Evolutionary conservation across 2,329 filamentous ascomycete species (phyloP).

Genomic region (Epichloe gansuensis): DNA sequence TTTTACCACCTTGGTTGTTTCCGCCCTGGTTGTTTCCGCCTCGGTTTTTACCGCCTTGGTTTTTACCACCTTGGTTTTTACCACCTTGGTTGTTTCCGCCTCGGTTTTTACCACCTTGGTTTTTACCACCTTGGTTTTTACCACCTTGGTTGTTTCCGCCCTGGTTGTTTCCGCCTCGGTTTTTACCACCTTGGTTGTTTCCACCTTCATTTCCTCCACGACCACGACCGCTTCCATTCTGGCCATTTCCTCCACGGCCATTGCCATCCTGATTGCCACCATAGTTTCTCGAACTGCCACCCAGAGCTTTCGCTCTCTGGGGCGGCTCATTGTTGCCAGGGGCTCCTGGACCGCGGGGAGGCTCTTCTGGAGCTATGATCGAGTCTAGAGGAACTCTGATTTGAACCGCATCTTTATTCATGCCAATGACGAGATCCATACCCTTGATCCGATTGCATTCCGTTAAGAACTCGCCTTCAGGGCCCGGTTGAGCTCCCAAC

Average conservation of each 20-base stretch:
- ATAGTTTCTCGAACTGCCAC: not conserved
- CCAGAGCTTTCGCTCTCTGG: not conserved
- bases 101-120: too few relatives aligned
- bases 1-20: too few relatives aligned
- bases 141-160: too few relatives aligned
- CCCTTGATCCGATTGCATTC: not conserved
- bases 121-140: accelerated
- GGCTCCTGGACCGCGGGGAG: not conserved
- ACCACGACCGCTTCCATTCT: not conserved
- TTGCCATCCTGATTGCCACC: not conserved
- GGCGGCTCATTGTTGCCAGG: not conserved
- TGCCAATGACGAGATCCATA: constrained; percentile 1
- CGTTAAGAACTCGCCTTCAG: not conserved
- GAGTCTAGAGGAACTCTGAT: constrained; percentile 2
- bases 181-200: not conserved
- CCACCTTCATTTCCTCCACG: not conserved
- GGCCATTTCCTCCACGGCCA: not conserved
- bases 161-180: not conserved
- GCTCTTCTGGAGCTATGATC: not conserved
- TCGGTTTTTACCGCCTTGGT: too few relatives aligned
- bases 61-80: too few relatives aligned
- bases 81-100: too few relatives aligned
- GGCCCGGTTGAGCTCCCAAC: not conserved
- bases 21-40: too few relatives aligned
- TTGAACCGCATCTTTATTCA: constrained; percentile 1